A percentile compares a stretch with the other conserved stretches of the same genome.
Evolutionary conservation across 306 rosid genomes (phyloP).

Genomic region (Citrullus mucosospermus): DNA sequence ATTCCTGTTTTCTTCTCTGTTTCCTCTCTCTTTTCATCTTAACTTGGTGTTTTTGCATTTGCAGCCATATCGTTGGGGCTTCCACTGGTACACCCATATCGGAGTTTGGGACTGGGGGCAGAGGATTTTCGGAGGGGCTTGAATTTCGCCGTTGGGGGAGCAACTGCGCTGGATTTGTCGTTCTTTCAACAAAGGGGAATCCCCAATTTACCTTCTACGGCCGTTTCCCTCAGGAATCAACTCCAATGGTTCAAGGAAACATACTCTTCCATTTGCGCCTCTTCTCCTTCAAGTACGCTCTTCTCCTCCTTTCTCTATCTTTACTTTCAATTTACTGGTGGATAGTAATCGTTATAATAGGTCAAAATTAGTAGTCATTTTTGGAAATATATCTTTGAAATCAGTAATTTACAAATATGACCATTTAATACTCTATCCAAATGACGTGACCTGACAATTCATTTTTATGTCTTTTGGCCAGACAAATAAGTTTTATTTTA

Average conservation of each 20-base stretch:
- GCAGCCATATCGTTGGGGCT: constrained; percentile 36
- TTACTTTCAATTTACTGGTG: no score
- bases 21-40: no score
- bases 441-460: no score
- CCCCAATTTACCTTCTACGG: background rate
- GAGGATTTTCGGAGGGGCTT: constrained; percentile 14
- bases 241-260: constrained; percentile 32
- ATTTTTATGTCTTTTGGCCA: no score
- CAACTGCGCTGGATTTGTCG: constrained; percentile 28
- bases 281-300: constrained; percentile 19
- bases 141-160: constrained; percentile 52
- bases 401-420: no score
- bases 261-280: constrained; percentile 23
- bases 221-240: constrained; percentile 21
- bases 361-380: no score
- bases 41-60: background rate
- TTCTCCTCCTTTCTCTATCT: background rate
- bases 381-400: no score
- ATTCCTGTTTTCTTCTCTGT: background rate
- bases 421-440: no score
- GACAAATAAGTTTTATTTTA: no score
- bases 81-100: constrained; percentile 28
- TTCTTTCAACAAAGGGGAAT: constrained; percentile 23
- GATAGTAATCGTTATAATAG: no score
- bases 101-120: constrained; percentile 4